Evolutionary conservation across 2,329 filamentous ascomycete species (phyloP), one percentile per base, ranked within the genome.

Genomic region (Epichloe baconii): DNA sequence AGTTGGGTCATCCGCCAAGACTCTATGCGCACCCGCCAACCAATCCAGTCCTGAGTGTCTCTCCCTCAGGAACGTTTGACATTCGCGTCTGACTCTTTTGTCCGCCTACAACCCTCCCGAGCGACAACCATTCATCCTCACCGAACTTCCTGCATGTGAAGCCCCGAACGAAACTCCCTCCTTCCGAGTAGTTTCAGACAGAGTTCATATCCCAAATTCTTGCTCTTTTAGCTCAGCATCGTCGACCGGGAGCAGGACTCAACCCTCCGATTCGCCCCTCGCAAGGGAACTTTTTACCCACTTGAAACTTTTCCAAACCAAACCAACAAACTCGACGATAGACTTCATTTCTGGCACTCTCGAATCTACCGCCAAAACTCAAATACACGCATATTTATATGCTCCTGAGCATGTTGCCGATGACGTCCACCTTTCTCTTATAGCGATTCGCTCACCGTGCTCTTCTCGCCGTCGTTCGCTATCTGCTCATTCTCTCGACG

Each of bases 291-390:
- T 43, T 11, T 17, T 48, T 26, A 37, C 35, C 38, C 34, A 47
- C 37, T 26, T 36, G 15, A 35, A 26, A 21, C 50, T 41, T 23
- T 35, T 43, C 15, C 44, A 36, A 44, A 21, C 15, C 44, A 41
- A 44, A 21, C 44, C 44, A 50, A 34, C 40, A 44, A 21, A 45
- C 34, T 47, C 40, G 43, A 49, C 42, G 47, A 19, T 15, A 44
- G 34, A 44, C 45, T 34, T 52, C 50, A 48, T 40, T 44, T 50
- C 44, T 44, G 31, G 21, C 43, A 44, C 47, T 47, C 51, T 52
- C 31, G 47, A 50, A 38, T 44, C 43, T 23, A 46, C 23, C 46
- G 26, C 46, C 12, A 26, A 34, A 15, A 43, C 31, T 38, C 23
- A 35, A 44, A 36, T 37, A 23, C 19, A 4, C 26, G n/a, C 34